phyloP scores from a whole-genome alignment of 1,284 basidiomycete genomes.

The Mycosarcoma maydis region DNA sequence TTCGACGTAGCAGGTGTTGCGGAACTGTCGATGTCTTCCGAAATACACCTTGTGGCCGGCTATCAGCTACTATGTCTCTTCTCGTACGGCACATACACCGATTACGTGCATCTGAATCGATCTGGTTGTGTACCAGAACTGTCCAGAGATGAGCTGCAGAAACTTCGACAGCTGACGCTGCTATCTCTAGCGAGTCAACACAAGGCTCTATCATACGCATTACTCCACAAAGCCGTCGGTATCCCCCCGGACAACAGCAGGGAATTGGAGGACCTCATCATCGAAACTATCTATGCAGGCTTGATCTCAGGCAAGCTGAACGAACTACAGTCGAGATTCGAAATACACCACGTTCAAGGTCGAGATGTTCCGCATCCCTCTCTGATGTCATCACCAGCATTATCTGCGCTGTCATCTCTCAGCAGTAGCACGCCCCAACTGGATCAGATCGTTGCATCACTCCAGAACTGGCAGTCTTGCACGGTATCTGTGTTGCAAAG shows the following conservation, averaged over 20 bases:
- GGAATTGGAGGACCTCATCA: conserved; percentile 91
- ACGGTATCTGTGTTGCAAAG: conserved; percentile 17
- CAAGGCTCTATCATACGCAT: conserved; percentile 34
- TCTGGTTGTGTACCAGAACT: conserved; percentile 65
- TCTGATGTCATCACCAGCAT: neutral
- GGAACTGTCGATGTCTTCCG: conserved; percentile 68
- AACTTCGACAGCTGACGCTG: conserved; percentile 90
- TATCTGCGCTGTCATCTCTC: neutral
- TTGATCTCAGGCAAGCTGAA: conserved; percentile 88
- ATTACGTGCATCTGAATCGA: conserved; percentile 69
- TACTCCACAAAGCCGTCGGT: conserved; percentile 30
- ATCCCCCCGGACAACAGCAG: conserved; percentile 70
- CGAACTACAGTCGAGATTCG: conserved; percentile 83
- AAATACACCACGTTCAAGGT: conserved; percentile 89
- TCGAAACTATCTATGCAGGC: conserved; percentile 91
- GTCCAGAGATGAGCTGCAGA: conserved; percentile 77
- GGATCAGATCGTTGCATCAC: conserved; percentile 4
- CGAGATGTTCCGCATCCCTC: conserved; percentile 74
- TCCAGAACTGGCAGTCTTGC: conserved; percentile 26
- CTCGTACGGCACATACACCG: conserved; percentile 81
- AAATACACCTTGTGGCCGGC: conserved; percentile 46
- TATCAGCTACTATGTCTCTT: conserved; percentile 79
- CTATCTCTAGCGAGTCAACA: conserved; percentile 70
- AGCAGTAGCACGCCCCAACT: conserved; percentile 3
- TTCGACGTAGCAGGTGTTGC: conserved; percentile 82